A percentile compares a stretch with the other conserved stretches of the same genome.
phyloP scores from a whole-genome alignment of 2,329 filamentous ascomycete genomes.

The Reticulascus tulasneorum region DNA sequence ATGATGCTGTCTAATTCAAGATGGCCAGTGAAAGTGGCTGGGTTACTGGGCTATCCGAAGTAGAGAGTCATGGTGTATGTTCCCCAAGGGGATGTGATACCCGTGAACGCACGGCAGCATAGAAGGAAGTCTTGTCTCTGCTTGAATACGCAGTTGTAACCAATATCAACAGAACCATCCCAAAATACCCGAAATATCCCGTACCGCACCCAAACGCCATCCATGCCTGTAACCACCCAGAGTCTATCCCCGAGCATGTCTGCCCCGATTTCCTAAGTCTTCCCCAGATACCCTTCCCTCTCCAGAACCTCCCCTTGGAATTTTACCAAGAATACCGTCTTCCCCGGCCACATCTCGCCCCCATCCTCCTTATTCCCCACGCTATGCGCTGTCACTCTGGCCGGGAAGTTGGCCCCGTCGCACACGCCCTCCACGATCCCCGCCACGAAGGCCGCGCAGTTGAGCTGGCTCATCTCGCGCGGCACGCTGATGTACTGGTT shows the following conservation, averaged over 20 bases:
- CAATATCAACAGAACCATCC: conserved; percentile 3
- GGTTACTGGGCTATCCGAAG: too few species aligned
- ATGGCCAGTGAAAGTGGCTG: too few species aligned
- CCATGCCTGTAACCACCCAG: conserved; percentile 14
- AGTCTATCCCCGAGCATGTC: background rate
- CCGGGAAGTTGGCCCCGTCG: conserved; percentile 86
- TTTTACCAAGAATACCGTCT: conserved; percentile 93
- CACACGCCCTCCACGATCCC: conserved; percentile 94
- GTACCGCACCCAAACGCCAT: conserved; percentile 18
- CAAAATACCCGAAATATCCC: conserved; percentile 1
- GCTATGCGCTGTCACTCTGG: conserved; percentile 84
- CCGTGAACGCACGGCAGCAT: too few species aligned
- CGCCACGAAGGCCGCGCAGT: conserved; percentile 92
- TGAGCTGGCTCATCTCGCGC: conserved; percentile 92
- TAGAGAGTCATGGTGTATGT: too few species aligned
- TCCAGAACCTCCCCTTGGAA: conserved; percentile 91
- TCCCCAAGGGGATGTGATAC: too few species aligned
- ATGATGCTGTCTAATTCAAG: too few species aligned
- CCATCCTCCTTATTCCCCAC: conserved; percentile 52
- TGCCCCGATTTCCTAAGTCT: conserved; percentile 31
- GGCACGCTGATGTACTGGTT: conserved; percentile 93
- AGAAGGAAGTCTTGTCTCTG: too few species aligned
- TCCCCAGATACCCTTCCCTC: conserved; percentile 76
- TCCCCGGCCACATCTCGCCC: conserved; percentile 88
- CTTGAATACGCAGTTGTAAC: too few species aligned